phyloP scores from a whole-genome alignment of 306 rosid genomes.

The Lotus japonicus region DNA sequence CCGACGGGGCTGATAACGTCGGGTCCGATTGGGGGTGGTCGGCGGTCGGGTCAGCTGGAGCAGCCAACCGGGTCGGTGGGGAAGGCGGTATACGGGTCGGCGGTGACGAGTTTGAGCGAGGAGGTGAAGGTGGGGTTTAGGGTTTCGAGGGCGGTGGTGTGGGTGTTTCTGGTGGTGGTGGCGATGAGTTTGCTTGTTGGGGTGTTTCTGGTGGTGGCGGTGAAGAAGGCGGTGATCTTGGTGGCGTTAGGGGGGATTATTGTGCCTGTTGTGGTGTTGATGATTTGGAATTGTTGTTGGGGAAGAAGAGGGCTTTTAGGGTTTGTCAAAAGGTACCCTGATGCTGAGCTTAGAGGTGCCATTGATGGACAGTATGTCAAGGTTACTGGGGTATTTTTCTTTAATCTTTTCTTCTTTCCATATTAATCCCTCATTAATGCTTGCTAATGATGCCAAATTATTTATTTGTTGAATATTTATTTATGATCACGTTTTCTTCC shows the following conservation, averaged over 20 bases:
- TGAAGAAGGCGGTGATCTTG: slow-evolving; percentile 67
- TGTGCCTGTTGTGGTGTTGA: slow-evolving; percentile 42
- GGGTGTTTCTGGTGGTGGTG: slow-evolving; percentile 67
- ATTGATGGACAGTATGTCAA: slow-evolving; percentile 92
- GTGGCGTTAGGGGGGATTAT: slow-evolving; percentile 50
- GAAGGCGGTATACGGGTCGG: slow-evolving; percentile 64
- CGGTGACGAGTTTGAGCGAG: slow-evolving; percentile 70
- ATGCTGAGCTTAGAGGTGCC: slow-evolving; percentile 93
- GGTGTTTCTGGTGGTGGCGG: slow-evolving; percentile 84
- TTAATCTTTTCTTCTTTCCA: not conserved
- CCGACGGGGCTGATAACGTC: slow-evolving; percentile 78
- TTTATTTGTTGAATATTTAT: slow-evolving; percentile 6
- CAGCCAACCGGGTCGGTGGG: slow-evolving; percentile 30
- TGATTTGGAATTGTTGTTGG: slow-evolving; percentile 66
- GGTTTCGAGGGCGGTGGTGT: slow-evolving; percentile 72
- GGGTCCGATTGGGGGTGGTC: slow-evolving; percentile 47
- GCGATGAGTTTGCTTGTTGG: slow-evolving; percentile 85
- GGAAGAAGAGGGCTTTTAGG: slow-evolving; percentile 64
- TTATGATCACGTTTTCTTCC: not conserved
- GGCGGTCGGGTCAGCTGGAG: slow-evolving; percentile 51
- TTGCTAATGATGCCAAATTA: not conserved
- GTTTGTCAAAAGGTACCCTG: slow-evolving; percentile 73
- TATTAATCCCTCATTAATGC: not conserved
- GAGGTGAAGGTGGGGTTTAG: slow-evolving; percentile 58
- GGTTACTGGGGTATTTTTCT: slow-evolving; percentile 88